These are phyloP conservation scores for Globisporangium okanoganense DNA, from an alignment of 352 stramenopile genomes.

Conservation along the genomic window DNA sequence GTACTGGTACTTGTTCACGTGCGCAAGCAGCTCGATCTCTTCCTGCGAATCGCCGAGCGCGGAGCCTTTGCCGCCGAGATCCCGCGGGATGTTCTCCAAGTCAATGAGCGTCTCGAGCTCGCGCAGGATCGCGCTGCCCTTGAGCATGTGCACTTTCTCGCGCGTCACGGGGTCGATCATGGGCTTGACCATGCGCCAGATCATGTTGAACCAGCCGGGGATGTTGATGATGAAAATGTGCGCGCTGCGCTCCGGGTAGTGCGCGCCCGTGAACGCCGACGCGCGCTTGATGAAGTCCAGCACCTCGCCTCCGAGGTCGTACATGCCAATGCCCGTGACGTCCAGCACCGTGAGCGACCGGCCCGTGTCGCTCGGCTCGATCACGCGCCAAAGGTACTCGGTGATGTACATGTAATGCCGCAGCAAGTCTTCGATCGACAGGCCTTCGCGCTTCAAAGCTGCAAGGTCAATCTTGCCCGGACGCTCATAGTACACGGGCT, in stretches of 20 bases:
- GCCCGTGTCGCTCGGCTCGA: slow-evolving; percentile 68
- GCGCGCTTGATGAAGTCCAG: slow-evolving; percentile 88
- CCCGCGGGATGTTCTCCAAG: slow-evolving; percentile 57
- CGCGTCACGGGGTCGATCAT: slow-evolving; percentile 92
- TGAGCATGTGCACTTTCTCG: slow-evolving; percentile 90
- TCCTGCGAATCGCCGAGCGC: slow-evolving; percentile 66
- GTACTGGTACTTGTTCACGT: slow-evolving; percentile 81
- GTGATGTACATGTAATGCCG: slow-evolving; percentile 92
- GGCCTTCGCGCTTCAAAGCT: slow-evolving; percentile 78
- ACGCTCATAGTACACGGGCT: slow-evolving; percentile 84
- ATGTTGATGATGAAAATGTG: slow-evolving; percentile 97
- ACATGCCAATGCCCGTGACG: slow-evolving; percentile 85
- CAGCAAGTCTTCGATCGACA: slow-evolving; percentile 86
- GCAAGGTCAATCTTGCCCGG: slow-evolving; percentile 84
- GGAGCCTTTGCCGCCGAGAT: slow-evolving; percentile 60
- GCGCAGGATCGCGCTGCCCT: slow-evolving; percentile 69
- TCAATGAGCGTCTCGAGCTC: slow-evolving; percentile 75
- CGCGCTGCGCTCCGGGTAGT: slow-evolving; percentile 93
- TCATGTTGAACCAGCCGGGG: slow-evolving; percentile 92
- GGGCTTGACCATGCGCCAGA: slow-evolving; percentile 93
- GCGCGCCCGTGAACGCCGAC: slow-evolving; percentile 83
- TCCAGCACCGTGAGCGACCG: slow-evolving; percentile 84
- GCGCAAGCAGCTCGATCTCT: slow-evolving; percentile 52
- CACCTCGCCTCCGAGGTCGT: slow-evolving; percentile 82
- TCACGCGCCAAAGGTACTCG: slow-evolving; percentile 86